These are phyloP conservation scores for Terana coerulea DNA, from an alignment of 768 basidiomycete genomes.

Conservation along the genomic window DNA sequence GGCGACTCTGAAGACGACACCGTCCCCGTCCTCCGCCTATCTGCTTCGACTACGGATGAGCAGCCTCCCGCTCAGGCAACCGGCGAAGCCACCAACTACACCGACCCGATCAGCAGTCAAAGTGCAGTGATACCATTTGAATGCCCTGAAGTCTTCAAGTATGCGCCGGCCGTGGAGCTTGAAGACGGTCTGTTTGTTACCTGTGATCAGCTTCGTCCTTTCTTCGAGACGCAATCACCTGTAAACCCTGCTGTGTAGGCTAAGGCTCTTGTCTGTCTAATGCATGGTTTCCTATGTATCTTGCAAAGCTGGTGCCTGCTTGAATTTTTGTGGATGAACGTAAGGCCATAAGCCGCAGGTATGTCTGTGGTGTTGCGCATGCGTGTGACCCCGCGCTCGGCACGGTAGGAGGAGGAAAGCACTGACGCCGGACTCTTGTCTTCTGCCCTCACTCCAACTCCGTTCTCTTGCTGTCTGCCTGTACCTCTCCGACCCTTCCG, in stretches of 20 bases:
- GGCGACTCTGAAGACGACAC: slow-evolving; percentile 2
- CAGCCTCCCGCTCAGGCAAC: not conserved
- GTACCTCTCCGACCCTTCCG: slow-evolving; percentile 11
- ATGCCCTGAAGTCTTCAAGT: slow-evolving; percentile 37
- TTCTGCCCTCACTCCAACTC: slow-evolving; percentile 8
- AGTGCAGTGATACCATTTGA: slow-evolving; percentile 24
- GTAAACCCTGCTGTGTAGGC: slow-evolving; percentile 1
- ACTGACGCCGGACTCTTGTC: slow-evolving; percentile 12
- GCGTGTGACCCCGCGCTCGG: slow-evolving; percentile 1
- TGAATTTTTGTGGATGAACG: too few relatives aligned
- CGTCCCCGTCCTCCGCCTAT: not conserved
- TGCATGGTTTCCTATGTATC: too few relatives aligned
- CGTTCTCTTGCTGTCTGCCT: slow-evolving; percentile 5
- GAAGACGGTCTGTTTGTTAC: slow-evolving; percentile 41
- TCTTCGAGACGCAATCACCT: slow-evolving; percentile 25
- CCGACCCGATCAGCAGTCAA: not conserved
- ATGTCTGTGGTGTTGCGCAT: too few relatives aligned
- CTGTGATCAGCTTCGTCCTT: slow-evolving; percentile 39
- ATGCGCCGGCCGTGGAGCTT: slow-evolving; percentile 31
- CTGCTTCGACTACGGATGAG: too few relatives aligned
- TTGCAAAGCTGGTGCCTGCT: too few relatives aligned
- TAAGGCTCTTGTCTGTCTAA: too few relatives aligned
- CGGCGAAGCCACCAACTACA: not conserved
- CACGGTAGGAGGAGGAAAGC: not conserved
- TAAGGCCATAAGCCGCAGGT: too few relatives aligned